Evolutionary conservation across 305 asterid species (phyloP).

Genomic region (Caryopteris hybrid): DNA sequence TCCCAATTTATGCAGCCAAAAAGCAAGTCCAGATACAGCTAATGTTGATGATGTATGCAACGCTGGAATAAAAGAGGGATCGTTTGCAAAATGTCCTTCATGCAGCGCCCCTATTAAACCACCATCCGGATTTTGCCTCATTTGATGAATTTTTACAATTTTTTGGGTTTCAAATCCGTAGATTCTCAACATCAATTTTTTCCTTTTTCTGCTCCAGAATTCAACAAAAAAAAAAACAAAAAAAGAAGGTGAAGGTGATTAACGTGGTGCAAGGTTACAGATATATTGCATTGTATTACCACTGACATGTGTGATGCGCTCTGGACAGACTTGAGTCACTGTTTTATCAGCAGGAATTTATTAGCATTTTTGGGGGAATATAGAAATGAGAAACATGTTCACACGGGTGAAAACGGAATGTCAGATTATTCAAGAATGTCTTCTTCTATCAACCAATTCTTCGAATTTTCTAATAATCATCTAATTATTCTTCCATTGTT

Average conservation of each 20-base stretch:
- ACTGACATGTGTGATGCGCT: background rate
- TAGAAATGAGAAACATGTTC: no score
- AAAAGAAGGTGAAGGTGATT: background rate
- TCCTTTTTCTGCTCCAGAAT: background rate
- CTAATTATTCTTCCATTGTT: no score
- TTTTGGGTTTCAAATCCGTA: constrained; percentile 24
- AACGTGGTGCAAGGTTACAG: background rate
- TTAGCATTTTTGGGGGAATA: no score
- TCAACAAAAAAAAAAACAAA: no score
- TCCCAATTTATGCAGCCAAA: background rate
- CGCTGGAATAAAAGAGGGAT: constrained; percentile 14
- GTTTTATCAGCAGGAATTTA: no score
- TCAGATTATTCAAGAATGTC: no score
- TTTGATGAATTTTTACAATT: constrained; percentile 7
- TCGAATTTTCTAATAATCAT: no score
- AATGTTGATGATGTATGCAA: constrained; percentile 15
- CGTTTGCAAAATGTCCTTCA: constrained; percentile 20
- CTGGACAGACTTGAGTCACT: background rate
- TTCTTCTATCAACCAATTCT: no score
- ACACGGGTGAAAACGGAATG: no score
- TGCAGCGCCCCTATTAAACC: constrained; percentile 21
- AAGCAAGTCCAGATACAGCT: constrained; percentile 17
- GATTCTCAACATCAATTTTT: background rate
- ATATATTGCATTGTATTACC: background rate
- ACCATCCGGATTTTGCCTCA: constrained; percentile 24